Base-by-base conservation (phyloP, 176 grass and related monocot species). In the Thinopyrum elongatum region DNA sequence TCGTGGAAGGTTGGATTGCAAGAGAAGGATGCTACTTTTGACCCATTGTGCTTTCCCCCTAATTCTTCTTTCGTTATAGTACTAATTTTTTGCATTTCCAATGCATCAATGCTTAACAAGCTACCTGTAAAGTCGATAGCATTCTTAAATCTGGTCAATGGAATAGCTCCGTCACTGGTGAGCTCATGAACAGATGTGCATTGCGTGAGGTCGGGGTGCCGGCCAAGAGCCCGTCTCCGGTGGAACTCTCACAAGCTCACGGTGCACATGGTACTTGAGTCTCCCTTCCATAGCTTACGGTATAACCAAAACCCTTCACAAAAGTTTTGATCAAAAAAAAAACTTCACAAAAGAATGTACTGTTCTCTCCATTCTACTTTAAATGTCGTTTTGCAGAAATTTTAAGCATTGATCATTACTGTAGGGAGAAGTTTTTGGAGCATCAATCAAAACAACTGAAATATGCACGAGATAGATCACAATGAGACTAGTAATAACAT, bases 1-100 rank as follows among this genome's bases (percentile, higher is more conserved):
- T 27, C 7, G 7, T 58, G 53, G 36, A 80, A 3, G 64, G 36
- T 87, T 80, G 17, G 44, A 76, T 81, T 87, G 69, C n/a, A 70
- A 67, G 77, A 49, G 28, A 76, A 87, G 89, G 79, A 90, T 36
- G n/a, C 28, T 75, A 28, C 59, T 76, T 80, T 86, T 84, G 76
- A 84, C 85, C 29, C 47, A 53, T n/a, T 39, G 39, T 84, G 57
- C 47, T 19, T 75, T 46, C 31, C 26, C 6, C 26, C 42, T 27
- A 58, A 42, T n/a, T 44, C 63, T 65, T 60, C 14, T 35, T 84
- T 41, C 15, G 14, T 42, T 58, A 2, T 0, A 44, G 11, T 58
- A 17, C 0, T 39, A 14, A 53, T 57, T 26, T 26, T 46, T 51
- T 65, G 65, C 65, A 67, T 58, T 59, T 59, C 44, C 33, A 19